A percentile compares a stretch with the other conserved stretches of the same genome.
Conservation (phyloP, 208 protist species). For the Lotmaria passim region DNA sequence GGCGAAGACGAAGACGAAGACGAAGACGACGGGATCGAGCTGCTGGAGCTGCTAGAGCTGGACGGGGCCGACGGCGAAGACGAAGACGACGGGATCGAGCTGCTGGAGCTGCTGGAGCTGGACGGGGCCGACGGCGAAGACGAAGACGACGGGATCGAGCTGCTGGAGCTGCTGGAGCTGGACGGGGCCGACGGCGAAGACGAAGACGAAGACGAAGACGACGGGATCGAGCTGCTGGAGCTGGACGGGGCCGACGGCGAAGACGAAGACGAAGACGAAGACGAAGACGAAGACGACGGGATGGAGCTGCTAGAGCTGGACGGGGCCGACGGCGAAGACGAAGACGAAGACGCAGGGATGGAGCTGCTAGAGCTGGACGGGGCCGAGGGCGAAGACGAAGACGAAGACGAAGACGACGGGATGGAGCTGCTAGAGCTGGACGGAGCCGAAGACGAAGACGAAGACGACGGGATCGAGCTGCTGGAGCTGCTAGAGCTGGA, state of each 20-base stretch:
- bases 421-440: too few relatives aligned
- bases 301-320: too few relatives aligned
- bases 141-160: neutral
- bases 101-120: neutral
- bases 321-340: neutral
- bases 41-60: neutral
- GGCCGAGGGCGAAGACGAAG: neutral
- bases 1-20: neutral
- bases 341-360: neutral
- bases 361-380: constrained; percentile 2
- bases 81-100: neutral
- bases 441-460: neutral
- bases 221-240: too few relatives aligned
- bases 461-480: neutral
- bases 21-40: neutral
- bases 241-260: neutral
- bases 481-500: constrained; percentile 2
- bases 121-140: neutral
- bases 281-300: neutral
- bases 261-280: too few relatives aligned
- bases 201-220: neutral
- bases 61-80: neutral
- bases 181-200: neutral
- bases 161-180: neutral
- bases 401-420: neutral